Conservation (phyloP, 768 basidiomycete species). For the Wakefieldia striispora region DNA sequence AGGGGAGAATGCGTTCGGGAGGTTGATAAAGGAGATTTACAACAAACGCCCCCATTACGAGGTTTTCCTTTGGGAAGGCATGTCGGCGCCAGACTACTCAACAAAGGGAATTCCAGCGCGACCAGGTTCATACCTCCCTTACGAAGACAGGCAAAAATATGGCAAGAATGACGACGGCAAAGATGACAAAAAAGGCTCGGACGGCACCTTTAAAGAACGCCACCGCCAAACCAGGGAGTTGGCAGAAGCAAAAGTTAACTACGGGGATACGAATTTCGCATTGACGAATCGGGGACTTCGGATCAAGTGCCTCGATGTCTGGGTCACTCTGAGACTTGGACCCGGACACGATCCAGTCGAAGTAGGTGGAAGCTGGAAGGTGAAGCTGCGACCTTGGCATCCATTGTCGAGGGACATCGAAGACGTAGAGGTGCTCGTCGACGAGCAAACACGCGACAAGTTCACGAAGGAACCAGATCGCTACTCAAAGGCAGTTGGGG, state of each 20-base stretch:
- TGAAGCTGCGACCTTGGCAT: not conserved
- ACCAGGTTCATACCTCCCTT: not conserved
- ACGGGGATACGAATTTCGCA: not conserved
- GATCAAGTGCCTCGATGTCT: not conserved
- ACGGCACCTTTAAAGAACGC: not conserved
- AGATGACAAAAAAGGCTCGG: not conserved
- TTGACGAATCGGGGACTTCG: not conserved
- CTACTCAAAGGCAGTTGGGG: not conserved
- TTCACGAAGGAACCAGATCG: not conserved
- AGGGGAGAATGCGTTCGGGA: not conserved
- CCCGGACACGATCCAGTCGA: not conserved
- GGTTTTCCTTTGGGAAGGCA: not conserved
- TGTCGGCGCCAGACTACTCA: not conserved
- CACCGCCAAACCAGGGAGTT: not conserved
- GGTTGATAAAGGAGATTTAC: not conserved
- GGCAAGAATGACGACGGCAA: not conserved
- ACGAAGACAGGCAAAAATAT: not conserved
- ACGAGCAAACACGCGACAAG: not conserved
- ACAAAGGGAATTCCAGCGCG: not conserved
- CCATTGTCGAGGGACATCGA: not conserved
- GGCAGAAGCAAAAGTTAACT: not conserved
- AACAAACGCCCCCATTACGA: not conserved
- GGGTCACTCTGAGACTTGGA: not conserved
- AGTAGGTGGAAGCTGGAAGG: not conserved
- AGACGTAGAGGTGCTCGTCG: not conserved